phyloP scores from a whole-genome alignment of 1,284 basidiomycete genomes.

The Abortiporus biennis region DNA sequence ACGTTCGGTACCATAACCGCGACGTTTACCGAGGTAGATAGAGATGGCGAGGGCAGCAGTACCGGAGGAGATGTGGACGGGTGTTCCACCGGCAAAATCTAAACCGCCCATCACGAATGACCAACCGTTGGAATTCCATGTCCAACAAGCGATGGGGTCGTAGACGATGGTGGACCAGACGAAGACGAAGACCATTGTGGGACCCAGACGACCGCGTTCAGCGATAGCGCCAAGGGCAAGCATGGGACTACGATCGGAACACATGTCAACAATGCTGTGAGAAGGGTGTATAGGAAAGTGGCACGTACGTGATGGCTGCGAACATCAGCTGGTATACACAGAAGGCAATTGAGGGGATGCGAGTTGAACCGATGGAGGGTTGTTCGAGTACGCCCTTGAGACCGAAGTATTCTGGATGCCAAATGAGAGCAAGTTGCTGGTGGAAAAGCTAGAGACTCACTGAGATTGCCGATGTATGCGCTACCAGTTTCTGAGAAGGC shows the following conservation, averaged over 20 bases:
- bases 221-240: conserved; percentile 90
- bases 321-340: conserved; percentile 90
- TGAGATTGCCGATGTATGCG: conserved; percentile 35
- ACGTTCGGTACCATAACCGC: conserved; percentile 90
- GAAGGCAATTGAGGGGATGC: conserved; percentile 82
- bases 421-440: neutral
- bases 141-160: conserved; percentile 92
- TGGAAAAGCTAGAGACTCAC: conserved; percentile 10
- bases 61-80: conserved; percentile 91
- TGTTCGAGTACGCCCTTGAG: conserved; percentile 76
- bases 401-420: conserved; percentile 63
- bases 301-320: conserved; percentile 67
- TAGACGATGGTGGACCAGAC: conserved; percentile 92
- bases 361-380: conserved; percentile 67
- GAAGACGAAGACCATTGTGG: conserved; percentile 86
- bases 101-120: conserved; percentile 73
- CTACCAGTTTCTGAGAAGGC: conserved; percentile 43
- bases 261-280: conserved; percentile 4
- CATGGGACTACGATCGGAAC: conserved; percentile 46
- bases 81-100: conserved; percentile 95
- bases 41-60: conserved; percentile 90
- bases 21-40: conserved; percentile 85
- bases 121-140: conserved; percentile 92
- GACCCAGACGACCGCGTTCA: conserved; percentile 85
- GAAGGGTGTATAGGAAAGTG: neutral